Evolutionary conservation across 176 grass and related monocot genomes (phyloP).

Genomic region (Urochloa ruziziensis): DNA sequence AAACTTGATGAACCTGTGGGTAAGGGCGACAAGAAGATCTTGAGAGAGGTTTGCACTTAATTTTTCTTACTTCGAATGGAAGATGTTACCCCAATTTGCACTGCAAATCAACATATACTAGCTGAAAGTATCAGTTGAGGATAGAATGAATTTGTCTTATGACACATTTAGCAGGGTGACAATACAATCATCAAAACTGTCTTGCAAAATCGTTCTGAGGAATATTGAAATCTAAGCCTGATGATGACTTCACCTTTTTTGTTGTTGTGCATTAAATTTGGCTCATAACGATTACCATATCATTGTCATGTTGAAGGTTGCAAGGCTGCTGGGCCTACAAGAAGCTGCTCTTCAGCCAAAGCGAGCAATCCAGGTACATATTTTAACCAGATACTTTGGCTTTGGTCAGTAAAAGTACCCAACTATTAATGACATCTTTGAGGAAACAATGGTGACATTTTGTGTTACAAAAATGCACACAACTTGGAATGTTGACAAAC

Average conservation of each 20-base stretch:
- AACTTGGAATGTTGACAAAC: neutral
- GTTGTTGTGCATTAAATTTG: neutral
- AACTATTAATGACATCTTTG: neutral
- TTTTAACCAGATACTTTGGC: conserved; percentile 10
- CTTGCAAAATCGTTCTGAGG: neutral
- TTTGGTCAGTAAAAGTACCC: neutral
- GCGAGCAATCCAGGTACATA: conserved; percentile 84
- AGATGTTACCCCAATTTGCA: neutral
- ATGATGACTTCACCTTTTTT: neutral
- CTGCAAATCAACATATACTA: neutral
- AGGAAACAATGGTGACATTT: neutral
- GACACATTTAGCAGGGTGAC: neutral
- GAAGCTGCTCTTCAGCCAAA: conserved; percentile 79
- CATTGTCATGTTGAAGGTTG: conserved; percentile 54
- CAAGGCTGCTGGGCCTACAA: conserved; percentile 69
- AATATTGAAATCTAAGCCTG: neutral
- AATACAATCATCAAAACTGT: neutral
- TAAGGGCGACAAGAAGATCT: conserved; percentile 92
- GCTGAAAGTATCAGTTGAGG: neutral
- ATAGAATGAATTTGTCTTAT: neutral
- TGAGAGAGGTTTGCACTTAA: conserved; percentile 73
- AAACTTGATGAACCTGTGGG: conserved; percentile 76
- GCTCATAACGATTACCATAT: neutral
- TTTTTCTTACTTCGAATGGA: neutral
- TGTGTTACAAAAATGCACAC: neutral